Evolutionary conservation across 805 yeast genomes (phyloP), one percentile per base, ranked within the genome.

Genomic region (Candida sithepensis): DNA sequence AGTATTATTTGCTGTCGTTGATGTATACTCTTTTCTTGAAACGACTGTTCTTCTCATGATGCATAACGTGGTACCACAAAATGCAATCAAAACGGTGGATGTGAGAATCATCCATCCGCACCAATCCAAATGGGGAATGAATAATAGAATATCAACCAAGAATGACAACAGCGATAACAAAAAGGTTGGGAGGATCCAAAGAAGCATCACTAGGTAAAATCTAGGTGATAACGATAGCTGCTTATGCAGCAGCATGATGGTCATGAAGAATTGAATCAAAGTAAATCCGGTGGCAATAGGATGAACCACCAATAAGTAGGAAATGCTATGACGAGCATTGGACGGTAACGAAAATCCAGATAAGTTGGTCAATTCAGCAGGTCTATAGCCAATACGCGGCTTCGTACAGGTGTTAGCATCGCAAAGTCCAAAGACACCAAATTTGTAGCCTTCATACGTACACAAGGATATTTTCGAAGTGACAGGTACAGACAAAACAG

Each of bases 71-170:
- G 89, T 75, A 1, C 88, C 82, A 24, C 80, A 73, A 1, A 84
- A 52, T 0, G 92, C 85, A 41, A 83, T 72, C 28, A 84, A 63
- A 2, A 85, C 77, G 0, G 94, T 79, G 1, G 92, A 78, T 0
- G 80, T 81, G 22, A 91, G 68, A 49, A 87, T 77, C 43, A 85
- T 69, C 97, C 97, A 92, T 22, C 96, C 96, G 40, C 84, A 77
- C 82, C 89, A 90, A 45, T 80, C 75, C 46, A 92, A 68, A 59
- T 82, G 81, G 2, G 91, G 87, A 1, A 84, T 75, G 58, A 92
- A 92, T 43, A 92, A 65, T 37, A 91, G 65, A 34, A 91, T 78
- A 63, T 92, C 98, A 3, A 88, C 88, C 49, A 91, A 68, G 54
- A 92, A 87, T 6, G 91, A 83, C 44, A 92, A 70, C 42, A 91